Evolutionary conservation across 2,329 filamentous ascomycete genomes (phyloP).

Genomic region (Aureobasidium melanogenum): DNA sequence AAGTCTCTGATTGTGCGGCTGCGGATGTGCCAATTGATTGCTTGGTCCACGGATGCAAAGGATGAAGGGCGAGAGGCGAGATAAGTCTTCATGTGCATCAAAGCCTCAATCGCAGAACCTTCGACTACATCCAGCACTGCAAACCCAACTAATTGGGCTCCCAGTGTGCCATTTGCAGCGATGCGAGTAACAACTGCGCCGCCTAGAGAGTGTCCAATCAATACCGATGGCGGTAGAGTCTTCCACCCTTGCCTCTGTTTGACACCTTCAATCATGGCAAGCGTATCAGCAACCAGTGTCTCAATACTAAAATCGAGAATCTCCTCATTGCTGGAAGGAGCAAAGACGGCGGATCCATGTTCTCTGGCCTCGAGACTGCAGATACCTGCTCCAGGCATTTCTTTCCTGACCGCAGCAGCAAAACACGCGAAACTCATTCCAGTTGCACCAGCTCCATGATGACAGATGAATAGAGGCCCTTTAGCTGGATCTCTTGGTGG

Average conservation of each 20-base stretch:
- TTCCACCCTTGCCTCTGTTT: conserved; percentile 63
- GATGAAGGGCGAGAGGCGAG: conserved; percentile 69
- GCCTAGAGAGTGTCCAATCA: conserved; percentile 88
- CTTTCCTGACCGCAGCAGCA: conserved; percentile 65
- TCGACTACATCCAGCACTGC: conserved; percentile 93
- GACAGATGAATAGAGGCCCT: conserved; percentile 81
- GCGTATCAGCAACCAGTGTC: conserved; percentile 64
- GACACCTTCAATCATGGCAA: conserved; percentile 59
- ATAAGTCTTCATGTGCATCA: conserved; percentile 90
- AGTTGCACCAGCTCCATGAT: conserved; percentile 91
- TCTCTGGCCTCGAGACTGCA: conserved; percentile 79
- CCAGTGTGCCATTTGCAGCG: conserved; percentile 57
- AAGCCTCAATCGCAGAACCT: conserved; percentile 84
- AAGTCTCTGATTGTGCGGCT: conserved; percentile 79
- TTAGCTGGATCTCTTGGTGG: conserved; percentile 54
- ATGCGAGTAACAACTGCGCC: conserved; percentile 85
- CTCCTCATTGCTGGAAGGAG: conserved; percentile 24
- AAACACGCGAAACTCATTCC: conserved; percentile 80
- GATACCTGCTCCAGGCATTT: conserved; percentile 71
- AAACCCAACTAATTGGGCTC: conserved; percentile 66
- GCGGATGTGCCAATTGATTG: conserved; percentile 89
- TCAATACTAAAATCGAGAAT: conserved; percentile 60
- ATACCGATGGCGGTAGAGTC: conserved; percentile 61
- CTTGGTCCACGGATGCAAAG: conserved; percentile 69
- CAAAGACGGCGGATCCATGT: conserved; percentile 57